Evolutionary conservation across 1,139 yeast genomes (phyloP).

Genomic region (Protomyces lactucae-debilis): DNA sequence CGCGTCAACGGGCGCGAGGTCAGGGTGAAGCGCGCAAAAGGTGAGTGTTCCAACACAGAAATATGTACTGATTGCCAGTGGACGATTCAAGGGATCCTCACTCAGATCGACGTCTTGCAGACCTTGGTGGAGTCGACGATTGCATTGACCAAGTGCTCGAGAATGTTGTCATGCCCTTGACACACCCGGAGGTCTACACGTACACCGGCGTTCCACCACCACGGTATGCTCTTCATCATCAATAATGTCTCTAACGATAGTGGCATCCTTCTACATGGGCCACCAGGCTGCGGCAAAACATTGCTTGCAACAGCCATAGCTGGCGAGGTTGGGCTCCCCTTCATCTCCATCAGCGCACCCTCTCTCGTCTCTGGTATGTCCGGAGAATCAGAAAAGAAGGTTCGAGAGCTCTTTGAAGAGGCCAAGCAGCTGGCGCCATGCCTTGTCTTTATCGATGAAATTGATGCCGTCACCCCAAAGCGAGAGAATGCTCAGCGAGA

Average conservation of each 20-base stretch:
- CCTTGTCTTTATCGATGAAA: slow-evolving; percentile 85
- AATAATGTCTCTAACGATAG: slow-evolving; percentile 39
- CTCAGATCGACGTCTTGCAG: slow-evolving; percentile 52
- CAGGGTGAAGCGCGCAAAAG: slow-evolving; percentile 46
- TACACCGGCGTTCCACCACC: slow-evolving; percentile 95
- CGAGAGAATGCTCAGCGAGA: slow-evolving; percentile 98
- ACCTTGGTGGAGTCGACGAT: slow-evolving; percentile 84
- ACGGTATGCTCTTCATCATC: slow-evolving; percentile 32
- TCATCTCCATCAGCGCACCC: slow-evolving; percentile 87
- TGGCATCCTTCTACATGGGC: slow-evolving; percentile 91
- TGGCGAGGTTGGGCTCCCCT: slow-evolving; percentile 79
- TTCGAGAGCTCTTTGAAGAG: slow-evolving; percentile 88
- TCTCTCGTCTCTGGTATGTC: slow-evolving; percentile 99
- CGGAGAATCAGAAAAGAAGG: slow-evolving; percentile 95
- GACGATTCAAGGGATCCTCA: slow-evolving; percentile 60
- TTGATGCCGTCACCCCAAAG: slow-evolving; percentile 96
- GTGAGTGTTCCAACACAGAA: slow-evolving; percentile 35
- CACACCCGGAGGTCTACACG: slow-evolving; percentile 84
- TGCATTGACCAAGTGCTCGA: slow-evolving; percentile 83
- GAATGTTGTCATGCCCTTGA: slow-evolving; percentile 80
- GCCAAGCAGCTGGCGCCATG: slow-evolving; percentile 90
- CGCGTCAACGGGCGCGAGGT: slow-evolving; percentile 38
- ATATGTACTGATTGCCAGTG: not conserved
- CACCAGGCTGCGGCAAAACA: slow-evolving; percentile 99
- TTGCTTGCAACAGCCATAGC: slow-evolving; percentile 94